phyloP scores from a whole-genome alignment of 768 basidiomycete species.

The Pilatotrama ljubarskyi region DNA sequence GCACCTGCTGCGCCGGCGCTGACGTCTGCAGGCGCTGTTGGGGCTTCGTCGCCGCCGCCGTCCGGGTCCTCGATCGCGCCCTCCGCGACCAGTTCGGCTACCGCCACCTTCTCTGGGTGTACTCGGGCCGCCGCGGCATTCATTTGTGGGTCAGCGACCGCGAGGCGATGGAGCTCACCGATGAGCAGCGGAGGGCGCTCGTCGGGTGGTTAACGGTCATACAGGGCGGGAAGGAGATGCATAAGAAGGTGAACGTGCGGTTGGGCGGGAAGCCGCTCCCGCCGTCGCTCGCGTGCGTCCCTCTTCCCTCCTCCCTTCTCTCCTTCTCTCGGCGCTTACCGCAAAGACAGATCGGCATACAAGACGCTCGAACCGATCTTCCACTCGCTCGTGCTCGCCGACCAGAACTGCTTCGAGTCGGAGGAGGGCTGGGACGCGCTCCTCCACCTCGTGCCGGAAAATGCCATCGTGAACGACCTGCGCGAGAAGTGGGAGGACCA shows the following conservation, averaged over 20 bases:
- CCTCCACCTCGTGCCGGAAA: slow-evolving; percentile 73
- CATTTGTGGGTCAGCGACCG: slow-evolving; percentile 96
- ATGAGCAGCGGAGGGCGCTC: slow-evolving; percentile 84
- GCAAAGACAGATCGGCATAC: slow-evolving; percentile 8
- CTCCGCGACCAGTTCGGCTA: slow-evolving; percentile 92
- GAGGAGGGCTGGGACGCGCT: slow-evolving; percentile 75
- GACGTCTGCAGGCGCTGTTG: slow-evolving; percentile 93
- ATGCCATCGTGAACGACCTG: slow-evolving; percentile 47
- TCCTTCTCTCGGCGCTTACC: not conserved
- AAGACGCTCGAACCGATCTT: slow-evolving; percentile 46
- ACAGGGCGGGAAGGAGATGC: slow-evolving; percentile 76
- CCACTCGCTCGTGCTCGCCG: slow-evolving; percentile 62
- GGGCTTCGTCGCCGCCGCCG: slow-evolving; percentile 92
- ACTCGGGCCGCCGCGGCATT: slow-evolving; percentile 97
- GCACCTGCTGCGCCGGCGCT: slow-evolving; percentile 92
- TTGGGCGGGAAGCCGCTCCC: slow-evolving; percentile 52
- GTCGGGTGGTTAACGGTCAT: slow-evolving; percentile 88
- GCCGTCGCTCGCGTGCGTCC: slow-evolving; percentile 64
- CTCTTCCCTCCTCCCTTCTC: not conserved
- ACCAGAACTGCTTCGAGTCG: slow-evolving; percentile 81
- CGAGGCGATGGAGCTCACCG: slow-evolving; percentile 85
- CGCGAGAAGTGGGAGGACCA: slow-evolving; percentile 58
- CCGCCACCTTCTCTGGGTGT: slow-evolving; percentile 91
- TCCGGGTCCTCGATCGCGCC: slow-evolving; percentile 76
- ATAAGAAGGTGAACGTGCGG: slow-evolving; percentile 80